Base-by-base conservation (phyloP, 805 yeast genomes). In the Lipomyces oligophaga region DNA sequence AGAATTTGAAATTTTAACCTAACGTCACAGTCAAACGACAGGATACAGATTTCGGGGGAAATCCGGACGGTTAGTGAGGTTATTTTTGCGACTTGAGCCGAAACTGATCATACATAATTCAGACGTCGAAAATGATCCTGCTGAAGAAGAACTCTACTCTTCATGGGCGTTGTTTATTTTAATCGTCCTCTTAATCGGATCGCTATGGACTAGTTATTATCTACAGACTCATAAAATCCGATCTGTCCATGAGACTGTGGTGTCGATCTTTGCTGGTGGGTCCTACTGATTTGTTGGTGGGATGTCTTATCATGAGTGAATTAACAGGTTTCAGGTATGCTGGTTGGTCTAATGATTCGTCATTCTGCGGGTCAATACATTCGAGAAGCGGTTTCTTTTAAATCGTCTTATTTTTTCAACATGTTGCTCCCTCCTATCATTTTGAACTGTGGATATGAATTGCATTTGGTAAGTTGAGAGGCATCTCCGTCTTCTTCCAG, bases 181-280 rank as follows among this genome's bases (percentile, higher is more conserved):
- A 54, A 65, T 93, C 39, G 78, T 84, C 47, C 71, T 93, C 36
- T 70, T 93, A 37, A 83, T 90, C 48, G 77, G 89, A 6, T 96
- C 98, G 0, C 70, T 93, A 42, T 93, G 97, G 97, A 86, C 96
- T 3, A 83, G 95, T 25, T 93, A 90, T 67, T 90, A 85, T 63
- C 72, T 93, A 39, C 96, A 90, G 61, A 96, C 87, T 60, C 77
- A 86, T 58, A 76, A 93, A 55, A 90, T 93, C 60, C 89, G 86
- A 66, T 95, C 96, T 3, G 79, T 93, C n/a, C 99, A 93, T 67
- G 99, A 93, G 68, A 93, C 98, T 0, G 97, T 93, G 32, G 70
- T 94, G 36, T 87, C 97, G 1, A 93, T 93, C 49, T 88, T 93
- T 63, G 88, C 90, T 60, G 99, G 99, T 18, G 89, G 87, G 97